Percentiles rank a stretch among this genome's conserved stretches.
Evolutionary conservation across 805 yeast species (phyloP).

Genomic region (Metschnikowia bowlesiae): DNA sequence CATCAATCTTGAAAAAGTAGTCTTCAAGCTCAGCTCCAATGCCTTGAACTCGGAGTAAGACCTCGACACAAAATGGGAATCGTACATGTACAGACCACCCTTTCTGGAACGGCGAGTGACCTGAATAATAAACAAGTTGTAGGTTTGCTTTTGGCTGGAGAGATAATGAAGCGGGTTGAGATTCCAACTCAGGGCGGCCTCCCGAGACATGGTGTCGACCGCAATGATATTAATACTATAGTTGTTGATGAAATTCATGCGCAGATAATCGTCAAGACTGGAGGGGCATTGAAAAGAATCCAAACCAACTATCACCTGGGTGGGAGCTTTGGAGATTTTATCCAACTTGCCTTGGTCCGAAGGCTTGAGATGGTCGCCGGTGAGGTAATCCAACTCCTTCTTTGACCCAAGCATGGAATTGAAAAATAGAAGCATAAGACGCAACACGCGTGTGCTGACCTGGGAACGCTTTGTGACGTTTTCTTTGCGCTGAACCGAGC

Average conservation of each 20-base stretch:
- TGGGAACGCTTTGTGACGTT: conserved; percentile 60
- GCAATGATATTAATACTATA: conserved; percentile 64
- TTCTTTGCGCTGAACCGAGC: conserved; percentile 71
- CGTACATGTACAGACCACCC: conserved; percentile 9
- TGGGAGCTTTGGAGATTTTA: conserved; percentile 21
- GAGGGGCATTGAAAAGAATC: conserved; percentile 12
- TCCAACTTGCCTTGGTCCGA: conserved; percentile 36
- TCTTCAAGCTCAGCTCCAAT: conserved; percentile 49
- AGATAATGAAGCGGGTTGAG: conserved; percentile 11
- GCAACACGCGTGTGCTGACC: conserved; percentile 55
- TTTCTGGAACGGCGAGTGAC: conserved; percentile 24
- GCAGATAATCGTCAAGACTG: conserved; percentile 13
- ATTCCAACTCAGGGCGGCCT: conserved; percentile 14
- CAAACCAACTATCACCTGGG: conserved; percentile 11
- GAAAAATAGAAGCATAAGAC: conserved; percentile 61
- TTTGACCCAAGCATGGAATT: conserved; percentile 69
- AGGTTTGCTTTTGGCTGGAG: conserved; percentile 10
- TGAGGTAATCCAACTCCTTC: conserved; percentile 48
- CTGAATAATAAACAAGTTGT: conserved; percentile 47
- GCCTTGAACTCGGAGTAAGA: conserved; percentile 65
- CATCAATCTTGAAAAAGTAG: conserved; percentile 60
- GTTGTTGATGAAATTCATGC: conserved; percentile 47
- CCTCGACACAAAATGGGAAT: conserved; percentile 49
- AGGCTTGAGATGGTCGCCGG: conserved; percentile 29
- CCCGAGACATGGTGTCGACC: conserved; percentile 37